Conservation (phyloP, 176 grass and related monocot genomes). For the Hsuehochloa calcarea region DNA sequence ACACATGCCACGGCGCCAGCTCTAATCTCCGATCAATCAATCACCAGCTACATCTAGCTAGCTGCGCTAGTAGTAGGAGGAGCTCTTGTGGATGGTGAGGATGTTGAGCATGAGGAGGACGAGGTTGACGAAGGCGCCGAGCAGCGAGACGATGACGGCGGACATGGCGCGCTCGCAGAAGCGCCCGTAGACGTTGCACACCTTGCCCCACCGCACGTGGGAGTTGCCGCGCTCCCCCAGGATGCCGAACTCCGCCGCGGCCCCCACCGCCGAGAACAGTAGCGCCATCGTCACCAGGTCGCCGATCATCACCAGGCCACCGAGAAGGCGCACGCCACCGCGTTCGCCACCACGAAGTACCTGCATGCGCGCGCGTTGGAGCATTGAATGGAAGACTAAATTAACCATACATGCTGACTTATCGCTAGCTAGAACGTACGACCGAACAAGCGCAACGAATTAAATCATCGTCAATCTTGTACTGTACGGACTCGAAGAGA, state of each 20-base stretch:
- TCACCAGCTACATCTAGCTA: not conserved
- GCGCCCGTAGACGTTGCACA: conserved; percentile 46
- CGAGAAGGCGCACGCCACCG: conserved; percentile 41
- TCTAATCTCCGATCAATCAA: not conserved
- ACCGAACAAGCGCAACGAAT: not conserved
- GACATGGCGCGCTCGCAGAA: conserved; percentile 65
- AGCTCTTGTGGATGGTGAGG: conserved; percentile 60
- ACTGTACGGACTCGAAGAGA: not conserved
- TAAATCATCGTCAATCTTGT: not conserved
- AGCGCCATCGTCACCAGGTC: conserved; percentile 52
- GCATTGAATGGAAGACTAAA: not conserved
- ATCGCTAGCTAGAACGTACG: no score
- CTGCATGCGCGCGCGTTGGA: not conserved
- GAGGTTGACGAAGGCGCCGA: conserved; percentile 51
- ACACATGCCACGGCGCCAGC: not conserved
- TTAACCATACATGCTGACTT: not conserved
- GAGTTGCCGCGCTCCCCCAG: conserved; percentile 49
- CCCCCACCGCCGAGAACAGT: conserved; percentile 53
- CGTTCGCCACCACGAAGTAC: conserved; percentile 56
- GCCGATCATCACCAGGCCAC: conserved; percentile 33
- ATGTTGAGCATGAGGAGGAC: conserved; percentile 58
- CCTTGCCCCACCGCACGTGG: conserved; percentile 58
- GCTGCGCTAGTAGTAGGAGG: conserved; percentile 38
- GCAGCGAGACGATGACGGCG: conserved; percentile 44
- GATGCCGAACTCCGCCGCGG: conserved; percentile 43